Percentiles rank a stretch among this genome's conserved stretches.
These are phyloP conservation scores for Mycena maculata DNA, from an alignment of 768 basidiomycete species.

Conservation along the genomic window DNA sequence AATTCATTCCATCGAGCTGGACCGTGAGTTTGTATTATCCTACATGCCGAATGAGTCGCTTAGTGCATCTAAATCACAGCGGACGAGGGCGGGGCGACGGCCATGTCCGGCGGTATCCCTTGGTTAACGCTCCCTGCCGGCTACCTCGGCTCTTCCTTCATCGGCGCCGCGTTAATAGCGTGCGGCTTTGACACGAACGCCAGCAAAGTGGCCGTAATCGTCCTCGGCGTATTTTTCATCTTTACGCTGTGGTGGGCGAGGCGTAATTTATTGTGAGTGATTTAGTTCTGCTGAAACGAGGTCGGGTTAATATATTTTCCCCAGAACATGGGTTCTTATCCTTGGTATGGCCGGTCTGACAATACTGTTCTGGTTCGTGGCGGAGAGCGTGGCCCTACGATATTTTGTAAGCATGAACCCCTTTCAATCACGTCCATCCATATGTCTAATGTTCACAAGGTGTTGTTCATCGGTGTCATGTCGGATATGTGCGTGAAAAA, in stretches of 20 bases:
- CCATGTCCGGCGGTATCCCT: slow-evolving; percentile 87
- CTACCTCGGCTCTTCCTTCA: slow-evolving; percentile 86
- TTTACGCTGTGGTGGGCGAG: slow-evolving; percentile 92
- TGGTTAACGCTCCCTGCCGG: slow-evolving; percentile 86
- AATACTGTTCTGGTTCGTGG: slow-evolving; percentile 87
- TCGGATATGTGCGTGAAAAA: slow-evolving; percentile 83
- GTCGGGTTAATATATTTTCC: background rate
- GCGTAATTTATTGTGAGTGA: slow-evolving; percentile 74
- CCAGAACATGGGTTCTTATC: slow-evolving; percentile 83
- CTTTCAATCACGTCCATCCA: background rate
- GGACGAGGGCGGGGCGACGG: slow-evolving; percentile 89
- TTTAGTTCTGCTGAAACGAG: background rate
- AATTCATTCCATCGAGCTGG: slow-evolving; percentile 87
- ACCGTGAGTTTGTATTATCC: slow-evolving; percentile 67
- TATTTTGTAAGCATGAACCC: slow-evolving; percentile 67
- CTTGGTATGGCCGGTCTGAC: slow-evolving; percentile 84
- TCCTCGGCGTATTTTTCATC: slow-evolving; percentile 86
- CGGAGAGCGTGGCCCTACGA: slow-evolving; percentile 76
- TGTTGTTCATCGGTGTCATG: slow-evolving; percentile 89
- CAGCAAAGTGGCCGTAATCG: slow-evolving; percentile 84
- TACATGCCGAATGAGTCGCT: background rate
- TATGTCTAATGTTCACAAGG: slow-evolving; percentile 50
- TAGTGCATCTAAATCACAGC: slow-evolving; percentile 54
- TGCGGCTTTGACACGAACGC: slow-evolving; percentile 92
- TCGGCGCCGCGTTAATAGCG: slow-evolving; percentile 88